Evolutionary conservation across 2,329 filamentous ascomycete genomes (phyloP).

Genomic region (Trichoderma sp.): DNA sequence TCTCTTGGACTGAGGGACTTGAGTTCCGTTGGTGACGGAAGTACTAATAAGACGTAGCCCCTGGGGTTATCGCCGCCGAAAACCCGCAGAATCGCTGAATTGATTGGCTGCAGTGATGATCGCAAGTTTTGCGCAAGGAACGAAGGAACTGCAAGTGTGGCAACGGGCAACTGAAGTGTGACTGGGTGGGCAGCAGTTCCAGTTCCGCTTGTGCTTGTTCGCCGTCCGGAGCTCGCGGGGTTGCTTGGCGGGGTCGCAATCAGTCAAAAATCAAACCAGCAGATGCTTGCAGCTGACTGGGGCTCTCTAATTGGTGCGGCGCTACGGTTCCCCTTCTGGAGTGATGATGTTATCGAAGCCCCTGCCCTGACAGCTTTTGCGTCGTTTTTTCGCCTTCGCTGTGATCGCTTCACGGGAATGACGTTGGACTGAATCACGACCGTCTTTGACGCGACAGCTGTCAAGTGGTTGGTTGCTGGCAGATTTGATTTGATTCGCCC

Average conservation of each 20-base stretch:
- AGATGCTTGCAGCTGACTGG: neutral
- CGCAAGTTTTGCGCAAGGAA: neutral
- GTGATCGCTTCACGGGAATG: constrained; percentile 6
- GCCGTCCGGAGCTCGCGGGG: constrained; percentile 17
- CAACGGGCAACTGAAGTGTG: neutral
- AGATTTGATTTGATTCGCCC: neutral
- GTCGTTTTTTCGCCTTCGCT: constrained; percentile 4
- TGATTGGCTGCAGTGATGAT: neutral
- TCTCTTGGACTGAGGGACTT: neutral
- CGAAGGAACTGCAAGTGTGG: neutral
- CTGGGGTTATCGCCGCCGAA: neutral
- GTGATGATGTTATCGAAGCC: constrained; percentile 16
- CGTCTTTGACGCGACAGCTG: neutral
- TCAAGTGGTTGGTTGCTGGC: neutral
- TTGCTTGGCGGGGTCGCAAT: constrained; percentile 7
- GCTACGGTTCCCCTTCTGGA: neutral
- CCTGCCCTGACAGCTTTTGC: constrained; percentile 4
- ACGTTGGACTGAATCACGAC: constrained; percentile 15
- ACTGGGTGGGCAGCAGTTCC: neutral
- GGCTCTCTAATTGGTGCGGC: constrained; percentile 6
- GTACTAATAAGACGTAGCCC: neutral
- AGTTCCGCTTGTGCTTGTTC: neutral
- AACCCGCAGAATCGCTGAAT: neutral
- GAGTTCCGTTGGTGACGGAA: neutral
- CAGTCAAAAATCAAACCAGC: neutral